phyloP scores from a whole-genome alignment of 176 grass and related monocot genomes.

The Tillandsia fasciculata region DNA sequence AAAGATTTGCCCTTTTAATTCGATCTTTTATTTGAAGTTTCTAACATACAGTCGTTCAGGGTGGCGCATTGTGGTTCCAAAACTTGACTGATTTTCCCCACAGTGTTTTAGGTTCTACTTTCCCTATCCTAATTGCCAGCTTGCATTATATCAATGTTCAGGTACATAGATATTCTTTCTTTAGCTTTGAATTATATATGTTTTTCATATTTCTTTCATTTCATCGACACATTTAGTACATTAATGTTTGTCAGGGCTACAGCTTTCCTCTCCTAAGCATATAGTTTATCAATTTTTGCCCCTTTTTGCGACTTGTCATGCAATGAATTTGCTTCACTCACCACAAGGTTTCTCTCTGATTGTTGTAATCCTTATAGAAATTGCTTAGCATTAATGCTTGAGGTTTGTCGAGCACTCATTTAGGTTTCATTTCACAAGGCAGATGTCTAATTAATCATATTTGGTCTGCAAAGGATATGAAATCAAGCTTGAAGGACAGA shows the following conservation, averaged over 20 bases:
- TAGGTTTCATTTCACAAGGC: too few species aligned
- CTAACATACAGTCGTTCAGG: slow-evolving; percentile 32
- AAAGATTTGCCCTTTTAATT: background rate
- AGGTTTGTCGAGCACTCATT: too few species aligned
- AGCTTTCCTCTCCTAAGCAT: too few species aligned
- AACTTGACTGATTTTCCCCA: slow-evolving; percentile 63
- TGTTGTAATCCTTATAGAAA: too few species aligned
- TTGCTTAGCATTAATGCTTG: too few species aligned
- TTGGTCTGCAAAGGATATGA: too few species aligned
- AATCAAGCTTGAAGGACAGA: too few species aligned
- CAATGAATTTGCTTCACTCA: too few species aligned
- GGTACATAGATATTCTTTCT: slow-evolving; percentile 37
- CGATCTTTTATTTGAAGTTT: slow-evolving; percentile 16
- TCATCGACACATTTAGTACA: background rate
- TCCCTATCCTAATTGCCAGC: slow-evolving; percentile 74
- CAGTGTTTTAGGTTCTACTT: slow-evolving; percentile 52
- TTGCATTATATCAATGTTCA: slow-evolving; percentile 88
- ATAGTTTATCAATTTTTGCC: too few species aligned
- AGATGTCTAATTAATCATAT: too few species aligned
- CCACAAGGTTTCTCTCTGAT: too few species aligned
- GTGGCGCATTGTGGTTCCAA: slow-evolving; percentile 73
- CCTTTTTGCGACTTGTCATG: too few species aligned
- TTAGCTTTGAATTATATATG: background rate
- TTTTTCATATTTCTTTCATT: background rate
- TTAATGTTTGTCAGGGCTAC: background rate